These are phyloP conservation scores for Metschnikowia peoriensis DNA, from an alignment of 805 yeast species.

Conservation along the genomic window DNA sequence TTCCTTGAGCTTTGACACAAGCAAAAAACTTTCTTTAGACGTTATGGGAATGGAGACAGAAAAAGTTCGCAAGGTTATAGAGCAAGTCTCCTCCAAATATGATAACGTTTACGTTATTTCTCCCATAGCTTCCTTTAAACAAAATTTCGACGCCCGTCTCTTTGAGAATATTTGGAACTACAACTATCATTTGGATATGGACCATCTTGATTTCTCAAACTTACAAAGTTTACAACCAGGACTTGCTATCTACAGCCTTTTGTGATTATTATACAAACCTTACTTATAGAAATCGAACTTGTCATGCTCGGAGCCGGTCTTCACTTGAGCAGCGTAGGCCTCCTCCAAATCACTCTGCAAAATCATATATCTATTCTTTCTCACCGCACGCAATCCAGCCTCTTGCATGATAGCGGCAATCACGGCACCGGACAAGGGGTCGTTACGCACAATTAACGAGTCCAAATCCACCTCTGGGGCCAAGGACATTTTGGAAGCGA, in stretches of 20 bases:
- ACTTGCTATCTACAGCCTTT: constrained; percentile 50
- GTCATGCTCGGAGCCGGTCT: constrained; percentile 91
- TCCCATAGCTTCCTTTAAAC: constrained; percentile 39
- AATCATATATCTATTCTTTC: constrained; percentile 96
- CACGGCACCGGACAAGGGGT: constrained; percentile 94
- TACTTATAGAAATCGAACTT: constrained; percentile 96
- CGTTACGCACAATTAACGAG: constrained; percentile 90
- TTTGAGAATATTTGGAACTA: constrained; percentile 30
- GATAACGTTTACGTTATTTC: constrained; percentile 30
- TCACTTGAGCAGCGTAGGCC: constrained; percentile 96
- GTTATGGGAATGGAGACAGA: constrained; percentile 46
- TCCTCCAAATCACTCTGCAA: constrained; percentile 95
- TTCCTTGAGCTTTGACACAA: not conserved
- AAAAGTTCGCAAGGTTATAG: constrained; percentile 22
- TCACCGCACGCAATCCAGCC: constrained; percentile 97
- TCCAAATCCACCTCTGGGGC: constrained; percentile 98
- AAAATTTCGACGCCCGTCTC: constrained; percentile 43
- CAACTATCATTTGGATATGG: constrained; percentile 62
- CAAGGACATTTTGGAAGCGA: constrained; percentile 95
- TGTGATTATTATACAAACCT: constrained; percentile 5
- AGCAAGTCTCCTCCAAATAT: constrained; percentile 8
- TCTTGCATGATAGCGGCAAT: constrained; percentile 99
- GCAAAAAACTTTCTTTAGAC: constrained; percentile 28
- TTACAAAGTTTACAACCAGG: constrained; percentile 59
- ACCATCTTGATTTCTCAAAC: constrained; percentile 60